phyloP scores from a whole-genome alignment of 2,329 filamentous ascomycete species.

The Trichothecium roseum region DNA sequence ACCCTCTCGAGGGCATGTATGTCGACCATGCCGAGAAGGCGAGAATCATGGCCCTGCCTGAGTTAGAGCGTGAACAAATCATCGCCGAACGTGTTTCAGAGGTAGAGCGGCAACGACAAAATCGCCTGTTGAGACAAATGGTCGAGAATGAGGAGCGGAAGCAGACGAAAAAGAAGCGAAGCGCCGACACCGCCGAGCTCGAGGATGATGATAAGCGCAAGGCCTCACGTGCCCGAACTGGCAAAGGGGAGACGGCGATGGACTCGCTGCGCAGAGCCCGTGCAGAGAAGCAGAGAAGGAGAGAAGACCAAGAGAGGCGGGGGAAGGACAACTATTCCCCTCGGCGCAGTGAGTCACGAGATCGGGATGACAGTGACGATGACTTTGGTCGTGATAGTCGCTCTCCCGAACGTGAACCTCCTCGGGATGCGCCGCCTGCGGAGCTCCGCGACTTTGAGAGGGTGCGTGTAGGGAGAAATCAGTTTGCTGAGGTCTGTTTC shows the following conservation, averaged over 20 bases:
- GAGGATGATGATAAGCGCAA: constrained; percentile 62
- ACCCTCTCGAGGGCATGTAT: constrained; percentile 84
- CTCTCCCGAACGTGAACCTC: constrained; percentile 52
- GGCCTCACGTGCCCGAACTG: constrained; percentile 59
- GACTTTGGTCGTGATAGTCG: constrained; percentile 46
- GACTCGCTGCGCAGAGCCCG: constrained; percentile 55
- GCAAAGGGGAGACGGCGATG: constrained; percentile 48
- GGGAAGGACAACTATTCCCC: constrained; percentile 36
- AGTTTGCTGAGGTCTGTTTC: constrained; percentile 87
- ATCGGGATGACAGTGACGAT: constrained; percentile 63
- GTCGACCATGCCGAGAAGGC: constrained; percentile 62
- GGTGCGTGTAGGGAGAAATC: constrained; percentile 70
- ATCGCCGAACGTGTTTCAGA: constrained; percentile 79
- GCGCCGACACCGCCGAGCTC: constrained; percentile 66
- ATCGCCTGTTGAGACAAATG: constrained; percentile 69
- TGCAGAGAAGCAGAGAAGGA: constrained; percentile 45
- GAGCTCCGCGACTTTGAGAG: constrained; percentile 76
- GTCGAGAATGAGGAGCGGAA: constrained; percentile 55
- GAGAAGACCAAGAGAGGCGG: constrained; percentile 48
- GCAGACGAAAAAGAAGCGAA: constrained; percentile 55
- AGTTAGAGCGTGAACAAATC: constrained; percentile 84
- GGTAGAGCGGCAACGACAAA: constrained; percentile 73
- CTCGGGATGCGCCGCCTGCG: constrained; percentile 60
- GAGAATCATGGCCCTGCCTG: constrained; percentile 74
- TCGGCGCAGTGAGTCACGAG: constrained; percentile 24